phyloP scores from a whole-genome alignment of 805 yeast species.

The Candida gorgasii region DNA sequence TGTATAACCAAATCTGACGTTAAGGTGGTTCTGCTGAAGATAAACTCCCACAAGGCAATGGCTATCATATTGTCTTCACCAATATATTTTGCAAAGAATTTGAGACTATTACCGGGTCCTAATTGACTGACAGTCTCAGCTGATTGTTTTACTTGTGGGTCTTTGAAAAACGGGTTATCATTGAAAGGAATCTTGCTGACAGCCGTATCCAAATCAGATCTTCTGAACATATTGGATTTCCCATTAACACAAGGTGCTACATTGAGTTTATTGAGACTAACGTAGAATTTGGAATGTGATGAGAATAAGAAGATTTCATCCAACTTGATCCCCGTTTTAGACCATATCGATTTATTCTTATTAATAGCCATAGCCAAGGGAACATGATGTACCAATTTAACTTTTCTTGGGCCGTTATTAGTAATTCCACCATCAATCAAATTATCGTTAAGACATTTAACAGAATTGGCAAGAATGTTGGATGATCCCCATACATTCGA shows the following conservation, averaged over 20 bases:
- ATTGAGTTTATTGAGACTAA: conserved; percentile 69
- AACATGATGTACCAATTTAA: conserved; percentile 76
- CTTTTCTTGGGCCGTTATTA: conserved; percentile 33
- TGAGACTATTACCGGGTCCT: conserved; percentile 54
- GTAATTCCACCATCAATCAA: conserved; percentile 49
- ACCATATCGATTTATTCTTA: conserved; percentile 12
- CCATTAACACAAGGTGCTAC: conserved; percentile 92
- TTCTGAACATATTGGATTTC: conserved; percentile 75
- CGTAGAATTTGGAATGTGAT: conserved; percentile 83
- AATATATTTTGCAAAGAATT: conserved; percentile 74
- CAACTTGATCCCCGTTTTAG: conserved; percentile 57
- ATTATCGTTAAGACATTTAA: conserved; percentile 48
- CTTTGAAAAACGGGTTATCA: conserved; percentile 31
- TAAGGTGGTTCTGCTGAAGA: conserved; percentile 69
- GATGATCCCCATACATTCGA: conserved; percentile 79
- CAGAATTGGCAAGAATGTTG: conserved; percentile 65
- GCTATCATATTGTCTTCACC: conserved; percentile 95
- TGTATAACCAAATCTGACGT: conserved; percentile 80
- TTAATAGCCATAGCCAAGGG: conserved; percentile 60
- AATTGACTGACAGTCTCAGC: conserved; percentile 25
- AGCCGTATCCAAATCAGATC: conserved; percentile 61
- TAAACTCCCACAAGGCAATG: conserved; percentile 74
- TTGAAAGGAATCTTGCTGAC: conserved; percentile 40
- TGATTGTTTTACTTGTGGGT: conserved; percentile 28
- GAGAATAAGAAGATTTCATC: conserved; percentile 87